phyloP scores from a whole-genome alignment of 176 grass and related monocot species.

The Carex cristatella region DNA sequence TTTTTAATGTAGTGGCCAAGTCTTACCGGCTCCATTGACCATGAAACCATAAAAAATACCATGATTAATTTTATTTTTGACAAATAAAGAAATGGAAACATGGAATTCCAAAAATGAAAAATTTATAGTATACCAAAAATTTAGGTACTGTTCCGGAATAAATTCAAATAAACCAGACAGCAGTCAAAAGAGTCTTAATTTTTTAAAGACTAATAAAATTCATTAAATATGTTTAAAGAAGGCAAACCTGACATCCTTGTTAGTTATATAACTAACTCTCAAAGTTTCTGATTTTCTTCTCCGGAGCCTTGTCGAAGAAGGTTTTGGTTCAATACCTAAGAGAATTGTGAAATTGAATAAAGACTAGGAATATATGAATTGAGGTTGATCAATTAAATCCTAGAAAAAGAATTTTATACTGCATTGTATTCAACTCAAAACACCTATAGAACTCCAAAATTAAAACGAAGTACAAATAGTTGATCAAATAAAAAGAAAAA shows the following conservation, averaged over 20 bases:
- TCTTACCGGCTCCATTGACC: not conserved
- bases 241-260: constrained; percentile 57
- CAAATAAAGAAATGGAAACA: not conserved
- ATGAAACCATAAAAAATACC: not conserved
- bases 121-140: not conserved
- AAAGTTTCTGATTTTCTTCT: constrained; percentile 66
- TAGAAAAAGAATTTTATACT: not conserved
- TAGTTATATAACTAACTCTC: constrained; percentile 53
- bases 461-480: not conserved
- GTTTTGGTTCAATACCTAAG: constrained; percentile 20
- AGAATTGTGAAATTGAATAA: not conserved
- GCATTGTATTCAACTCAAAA: not conserved
- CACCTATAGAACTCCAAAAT: not conserved
- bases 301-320: constrained; percentile 17
- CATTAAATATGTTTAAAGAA: not conserved
- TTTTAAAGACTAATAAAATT: not conserved
- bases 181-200: not conserved
- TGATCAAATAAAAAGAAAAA: constrained; percentile 3
- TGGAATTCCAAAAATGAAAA: not conserved
- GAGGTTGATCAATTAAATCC: not conserved
- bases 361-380: constrained; percentile 8
- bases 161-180: not conserved
- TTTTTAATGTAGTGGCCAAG: not conserved
- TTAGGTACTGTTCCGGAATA: constrained; percentile 1
- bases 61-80: not conserved